Conservation (phyloP, 495 filamentous ascomycete genomes). For the Penicillium daleae region DNA sequence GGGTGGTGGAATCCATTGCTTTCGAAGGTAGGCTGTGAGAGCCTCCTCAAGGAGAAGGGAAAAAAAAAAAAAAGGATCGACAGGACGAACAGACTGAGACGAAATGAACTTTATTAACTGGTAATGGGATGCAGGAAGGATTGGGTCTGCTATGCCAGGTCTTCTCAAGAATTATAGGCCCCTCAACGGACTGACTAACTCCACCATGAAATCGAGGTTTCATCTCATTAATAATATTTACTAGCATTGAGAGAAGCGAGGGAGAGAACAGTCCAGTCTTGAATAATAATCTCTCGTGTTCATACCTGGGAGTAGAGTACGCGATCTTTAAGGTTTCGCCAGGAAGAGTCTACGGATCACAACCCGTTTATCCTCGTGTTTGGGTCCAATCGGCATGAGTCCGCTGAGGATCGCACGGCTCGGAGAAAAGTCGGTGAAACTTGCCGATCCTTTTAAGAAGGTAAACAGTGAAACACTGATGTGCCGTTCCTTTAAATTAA, state of each 20-base stretch:
- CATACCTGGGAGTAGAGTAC: no score
- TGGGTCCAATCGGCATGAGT: neutral
- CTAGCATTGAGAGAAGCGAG: neutral
- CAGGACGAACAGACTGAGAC: neutral
- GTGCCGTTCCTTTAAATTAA: neutral
- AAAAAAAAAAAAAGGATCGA: neutral
- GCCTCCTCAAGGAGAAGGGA: neutral
- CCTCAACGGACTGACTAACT: no score
- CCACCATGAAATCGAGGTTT: neutral
- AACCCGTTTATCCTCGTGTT: no score
- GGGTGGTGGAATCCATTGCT: constrained; percentile 24
- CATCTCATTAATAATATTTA: constrained; percentile 1
- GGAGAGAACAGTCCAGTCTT: neutral
- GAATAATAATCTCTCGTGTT: neutral
- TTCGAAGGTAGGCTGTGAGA: constrained; percentile 1
- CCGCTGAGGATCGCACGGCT: neutral
- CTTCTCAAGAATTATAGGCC: neutral
- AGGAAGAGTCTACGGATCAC: no score
- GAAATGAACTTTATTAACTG: neutral
- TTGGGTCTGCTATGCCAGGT: neutral
- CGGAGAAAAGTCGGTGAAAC: no score
- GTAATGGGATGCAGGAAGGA: neutral
- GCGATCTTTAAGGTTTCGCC: no score
- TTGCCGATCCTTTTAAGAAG: no score
- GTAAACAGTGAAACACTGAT: neutral